phyloP scores from a whole-genome alignment of 129 eudicot species.

The Scalesia atractyloides region DNA sequence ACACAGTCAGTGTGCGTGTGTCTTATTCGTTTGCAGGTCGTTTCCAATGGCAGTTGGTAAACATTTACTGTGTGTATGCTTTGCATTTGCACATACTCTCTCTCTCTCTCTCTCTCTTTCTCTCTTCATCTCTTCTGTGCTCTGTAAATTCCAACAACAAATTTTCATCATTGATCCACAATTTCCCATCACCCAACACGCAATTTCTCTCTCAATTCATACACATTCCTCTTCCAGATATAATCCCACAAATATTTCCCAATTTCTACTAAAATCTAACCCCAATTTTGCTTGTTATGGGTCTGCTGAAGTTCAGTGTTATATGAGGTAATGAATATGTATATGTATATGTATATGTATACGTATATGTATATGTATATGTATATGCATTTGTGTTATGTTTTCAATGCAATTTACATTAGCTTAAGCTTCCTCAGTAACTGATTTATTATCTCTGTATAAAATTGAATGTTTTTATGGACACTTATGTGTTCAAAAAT shows the following conservation, averaged over 20 bases:
- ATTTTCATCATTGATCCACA: conserved; percentile 22
- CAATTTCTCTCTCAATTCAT: conserved; percentile 7
- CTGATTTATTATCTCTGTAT: no score
- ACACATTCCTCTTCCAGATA: conserved; percentile 13
- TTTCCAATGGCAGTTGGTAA: conserved; percentile 83
- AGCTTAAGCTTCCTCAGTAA: background rate
- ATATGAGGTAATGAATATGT: conserved; percentile 25
- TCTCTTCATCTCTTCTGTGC: conserved; percentile 28
- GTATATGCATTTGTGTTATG: background rate
- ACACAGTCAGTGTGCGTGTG: conserved; percentile 34
- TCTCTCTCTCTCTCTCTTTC: conserved; percentile 2
- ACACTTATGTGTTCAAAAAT: background rate
- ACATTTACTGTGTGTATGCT: conserved; percentile 61
- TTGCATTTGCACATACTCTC: no score
- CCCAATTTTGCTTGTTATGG: background rate
- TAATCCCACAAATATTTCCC: conserved; percentile 17
- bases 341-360: no score
- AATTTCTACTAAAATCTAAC: conserved; percentile 22
- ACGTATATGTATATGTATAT: no score
- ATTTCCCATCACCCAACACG: conserved; percentile 15
- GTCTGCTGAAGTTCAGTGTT: conserved; percentile 17
- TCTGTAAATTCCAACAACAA: conserved; percentile 34
- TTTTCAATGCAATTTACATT: conserved; percentile 18
- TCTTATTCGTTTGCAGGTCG: conserved; percentile 49
- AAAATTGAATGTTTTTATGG: no score